phyloP scores from a whole-genome alignment of 257 asterid species.

The Penstemon davidsonii region DNA sequence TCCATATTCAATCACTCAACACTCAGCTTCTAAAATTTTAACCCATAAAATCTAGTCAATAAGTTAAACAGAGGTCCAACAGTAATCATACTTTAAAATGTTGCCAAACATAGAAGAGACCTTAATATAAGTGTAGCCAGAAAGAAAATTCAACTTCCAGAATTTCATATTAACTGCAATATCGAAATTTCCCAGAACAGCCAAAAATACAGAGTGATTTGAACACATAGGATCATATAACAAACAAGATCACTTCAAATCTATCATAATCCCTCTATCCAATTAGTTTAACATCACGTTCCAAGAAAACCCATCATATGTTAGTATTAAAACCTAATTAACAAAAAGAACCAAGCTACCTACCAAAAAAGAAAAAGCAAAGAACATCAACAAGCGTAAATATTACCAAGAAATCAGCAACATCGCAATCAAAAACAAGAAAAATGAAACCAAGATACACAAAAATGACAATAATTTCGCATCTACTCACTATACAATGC shows the following conservation, averaged over 20 bases:
- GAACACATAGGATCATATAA: not conserved
- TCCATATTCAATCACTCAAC: not conserved
- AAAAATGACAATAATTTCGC: slow-evolving; percentile 15
- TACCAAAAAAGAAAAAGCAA: slow-evolving; percentile 10
- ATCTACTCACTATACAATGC: slow-evolving; percentile 10
- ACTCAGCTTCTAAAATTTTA: not conserved
- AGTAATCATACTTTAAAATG: not conserved
- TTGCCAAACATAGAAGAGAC: not conserved
- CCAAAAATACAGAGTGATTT: not conserved
- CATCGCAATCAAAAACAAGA: slow-evolving; percentile 17
- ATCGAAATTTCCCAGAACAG: not conserved
- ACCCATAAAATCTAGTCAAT: slow-evolving; percentile 15
- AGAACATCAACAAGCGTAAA: slow-evolving; percentile 7
- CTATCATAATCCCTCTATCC: not conserved
- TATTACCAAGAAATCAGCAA: slow-evolving; percentile 15
- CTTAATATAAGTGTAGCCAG: not conserved
- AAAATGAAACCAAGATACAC: slow-evolving; percentile 11
- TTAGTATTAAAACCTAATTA: slow-evolving; percentile 1
- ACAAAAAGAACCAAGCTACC: slow-evolving; percentile 7
- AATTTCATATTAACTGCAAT: not conserved
- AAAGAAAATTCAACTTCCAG: slow-evolving; percentile 20
- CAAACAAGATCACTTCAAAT: slow-evolving; percentile 23
- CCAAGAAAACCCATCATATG: not conserved
- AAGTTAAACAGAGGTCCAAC: slow-evolving; percentile 1
- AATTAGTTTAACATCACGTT: not conserved